Percentiles rank a stretch among this genome's conserved stretches.
These are phyloP conservation scores for Bonnemaisonia californica DNA, from an alignment of 31 red algal species.

Conservation along the genomic window DNA sequence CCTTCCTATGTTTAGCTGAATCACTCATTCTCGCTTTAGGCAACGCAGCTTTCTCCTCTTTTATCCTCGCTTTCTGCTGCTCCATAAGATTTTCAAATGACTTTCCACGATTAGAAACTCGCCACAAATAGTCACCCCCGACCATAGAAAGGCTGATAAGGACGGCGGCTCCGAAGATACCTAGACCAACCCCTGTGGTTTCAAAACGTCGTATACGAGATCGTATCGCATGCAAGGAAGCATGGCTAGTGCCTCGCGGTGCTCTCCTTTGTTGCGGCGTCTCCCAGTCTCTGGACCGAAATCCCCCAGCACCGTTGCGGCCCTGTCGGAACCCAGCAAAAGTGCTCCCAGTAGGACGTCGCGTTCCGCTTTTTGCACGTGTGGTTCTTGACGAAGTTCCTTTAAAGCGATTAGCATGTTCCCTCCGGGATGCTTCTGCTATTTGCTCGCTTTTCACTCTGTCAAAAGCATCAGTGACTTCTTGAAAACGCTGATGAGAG, in stretches of 20 bases:
- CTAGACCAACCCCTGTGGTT: conserved; percentile 20
- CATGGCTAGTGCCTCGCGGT: background rate
- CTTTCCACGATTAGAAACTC: conserved; percentile 45
- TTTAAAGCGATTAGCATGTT: background rate
- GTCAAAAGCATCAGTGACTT: conserved; percentile 60
- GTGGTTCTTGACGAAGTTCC: conserved; percentile 14
- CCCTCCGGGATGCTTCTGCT: background rate
- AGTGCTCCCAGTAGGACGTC: background rate
- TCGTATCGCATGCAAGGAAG: background rate
- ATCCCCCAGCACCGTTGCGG: background rate
- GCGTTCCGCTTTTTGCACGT: background rate
- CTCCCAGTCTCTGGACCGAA: conserved; percentile 7
- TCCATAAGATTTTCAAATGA: conserved; percentile 66
- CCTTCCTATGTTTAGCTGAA: no score
- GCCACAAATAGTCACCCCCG: conserved; percentile 46
- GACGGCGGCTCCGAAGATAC: conserved; percentile 1
- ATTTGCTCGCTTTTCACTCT: conserved; percentile 21
- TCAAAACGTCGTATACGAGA: conserved; percentile 3
- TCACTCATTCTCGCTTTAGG: no score
- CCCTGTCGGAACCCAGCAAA: background rate
- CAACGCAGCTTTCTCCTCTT: background rate
- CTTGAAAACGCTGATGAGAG: conserved; percentile 41
- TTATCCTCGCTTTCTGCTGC: background rate
- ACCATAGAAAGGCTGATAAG: conserved; percentile 14
- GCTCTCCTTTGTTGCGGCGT: background rate